Conservation (phyloP, 495 filamentous ascomycete genomes). For the Coniosporium apollinis region DNA sequence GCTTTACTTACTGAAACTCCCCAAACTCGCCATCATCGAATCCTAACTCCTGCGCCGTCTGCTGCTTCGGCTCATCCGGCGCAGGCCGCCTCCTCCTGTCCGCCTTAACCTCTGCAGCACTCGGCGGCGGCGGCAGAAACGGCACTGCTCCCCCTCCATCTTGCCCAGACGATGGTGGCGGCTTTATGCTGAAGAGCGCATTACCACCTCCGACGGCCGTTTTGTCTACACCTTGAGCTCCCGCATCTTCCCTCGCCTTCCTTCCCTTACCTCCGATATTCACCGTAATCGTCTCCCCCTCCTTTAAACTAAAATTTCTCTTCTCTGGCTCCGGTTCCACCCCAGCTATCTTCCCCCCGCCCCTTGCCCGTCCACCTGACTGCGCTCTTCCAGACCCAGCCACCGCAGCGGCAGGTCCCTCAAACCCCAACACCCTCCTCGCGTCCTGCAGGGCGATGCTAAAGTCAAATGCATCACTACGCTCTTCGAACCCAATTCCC, state of each 20-base stretch:
- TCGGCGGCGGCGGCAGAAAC: conserved; percentile 47
- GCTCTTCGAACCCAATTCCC: conserved; percentile 75
- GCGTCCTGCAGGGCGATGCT: conserved; percentile 62
- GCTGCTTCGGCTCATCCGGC: conserved; percentile 7
- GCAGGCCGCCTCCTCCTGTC: conserved; percentile 20
- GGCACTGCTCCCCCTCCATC: conserved; percentile 31
- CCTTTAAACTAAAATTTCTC: conserved; percentile 62
- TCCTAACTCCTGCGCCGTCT: conserved; percentile 24
- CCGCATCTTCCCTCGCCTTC: conserved; percentile 7
- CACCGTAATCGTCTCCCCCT: conserved; percentile 70
- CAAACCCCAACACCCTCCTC: conserved; percentile 36
- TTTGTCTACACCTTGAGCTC: too few species aligned
- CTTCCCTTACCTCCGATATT: conserved; percentile 37
- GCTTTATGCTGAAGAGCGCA: conserved; percentile 31
- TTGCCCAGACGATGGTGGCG: conserved; percentile 20
- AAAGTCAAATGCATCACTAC: conserved; percentile 69
- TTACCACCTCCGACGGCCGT: conserved; percentile 15
- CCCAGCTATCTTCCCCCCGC: conserved; percentile 12
- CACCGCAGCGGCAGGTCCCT: conserved; percentile 3
- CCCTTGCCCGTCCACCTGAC: conserved; percentile 9
- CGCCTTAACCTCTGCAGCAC: conserved; percentile 25
- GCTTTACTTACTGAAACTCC: conserved; percentile 29
- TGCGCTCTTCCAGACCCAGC: conserved; percentile 4
- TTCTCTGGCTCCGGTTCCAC: conserved; percentile 29
- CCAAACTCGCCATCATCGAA: conserved; percentile 37